Conservation (phyloP, 352 stramenopile genomes). For the Globisporangium nodosum region DNA sequence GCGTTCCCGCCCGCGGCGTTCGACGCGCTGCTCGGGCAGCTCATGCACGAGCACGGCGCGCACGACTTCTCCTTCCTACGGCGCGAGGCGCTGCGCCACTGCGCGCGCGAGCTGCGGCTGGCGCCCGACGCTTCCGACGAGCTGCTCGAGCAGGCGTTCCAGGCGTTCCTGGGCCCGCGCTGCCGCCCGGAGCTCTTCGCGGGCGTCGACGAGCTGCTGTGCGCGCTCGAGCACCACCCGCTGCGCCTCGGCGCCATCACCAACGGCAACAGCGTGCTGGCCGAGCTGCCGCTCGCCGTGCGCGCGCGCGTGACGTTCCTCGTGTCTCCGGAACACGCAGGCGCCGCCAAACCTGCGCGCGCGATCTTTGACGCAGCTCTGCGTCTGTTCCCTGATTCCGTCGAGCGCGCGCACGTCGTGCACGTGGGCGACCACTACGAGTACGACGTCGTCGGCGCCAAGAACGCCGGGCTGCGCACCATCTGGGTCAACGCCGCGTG, state of each 20-base stretch:
- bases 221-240: conserved; percentile 27
- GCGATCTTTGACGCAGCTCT: conserved; percentile 59
- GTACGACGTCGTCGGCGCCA: conserved; percentile 62
- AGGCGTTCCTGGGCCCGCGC: conserved; percentile 47
- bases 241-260: conserved; percentile 45
- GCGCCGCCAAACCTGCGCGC: conserved; percentile 34
- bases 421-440: conserved; percentile 76
- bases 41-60: conserved; percentile 36
- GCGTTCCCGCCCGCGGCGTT: conserved; percentile 43
- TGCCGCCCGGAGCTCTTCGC: conserved; percentile 60
- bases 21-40: conserved; percentile 26
- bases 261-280: conserved; percentile 64
- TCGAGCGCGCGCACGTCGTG: conserved; percentile 39
- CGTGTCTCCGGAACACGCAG: conserved; percentile 44
- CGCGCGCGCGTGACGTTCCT: conserved; percentile 37
- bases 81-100: conserved; percentile 48
- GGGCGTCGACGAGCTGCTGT: conserved; percentile 44
- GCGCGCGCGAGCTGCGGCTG: conserved; percentile 20
- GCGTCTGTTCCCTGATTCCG: conserved; percentile 21
- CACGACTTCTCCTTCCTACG: conserved; percentile 71
- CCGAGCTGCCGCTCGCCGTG: conserved; percentile 40
- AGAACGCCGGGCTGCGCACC: conserved; percentile 48
- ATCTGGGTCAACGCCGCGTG: conserved; percentile 61
- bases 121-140: conserved; percentile 1
- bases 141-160: conserved; percentile 49